Conservation (phyloP, 352 stramenopile species). For the Phytophthora crassamura region DNA sequence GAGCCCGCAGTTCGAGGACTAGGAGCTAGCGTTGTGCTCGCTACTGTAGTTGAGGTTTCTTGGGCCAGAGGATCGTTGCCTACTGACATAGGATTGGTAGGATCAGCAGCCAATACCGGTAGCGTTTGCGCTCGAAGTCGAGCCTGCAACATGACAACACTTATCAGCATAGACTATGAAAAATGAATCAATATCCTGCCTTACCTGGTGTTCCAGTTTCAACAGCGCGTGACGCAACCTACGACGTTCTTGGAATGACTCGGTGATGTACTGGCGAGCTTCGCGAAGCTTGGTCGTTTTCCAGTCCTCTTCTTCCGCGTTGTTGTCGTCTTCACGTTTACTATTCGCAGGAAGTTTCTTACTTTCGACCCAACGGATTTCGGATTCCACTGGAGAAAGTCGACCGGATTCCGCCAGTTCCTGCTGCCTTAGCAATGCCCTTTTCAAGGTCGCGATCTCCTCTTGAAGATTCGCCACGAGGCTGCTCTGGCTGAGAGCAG, state of each 20-base stretch:
- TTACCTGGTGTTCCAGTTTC: slow-evolving; percentile 80
- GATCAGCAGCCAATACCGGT: neutral
- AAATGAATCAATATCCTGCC: neutral
- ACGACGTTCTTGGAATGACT: slow-evolving; percentile 89
- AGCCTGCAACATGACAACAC: slow-evolving; percentile 12
- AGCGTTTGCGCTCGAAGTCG: slow-evolving; percentile 17
- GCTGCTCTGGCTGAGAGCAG: slow-evolving; percentile 83
- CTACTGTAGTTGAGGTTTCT: neutral
- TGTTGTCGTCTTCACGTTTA: slow-evolving; percentile 29
- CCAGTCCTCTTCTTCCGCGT: slow-evolving; percentile 29
- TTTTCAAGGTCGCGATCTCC: slow-evolving; percentile 88
- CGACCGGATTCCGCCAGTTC: slow-evolving; percentile 15
- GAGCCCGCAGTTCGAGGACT: neutral
- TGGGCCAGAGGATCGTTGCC: slow-evolving; percentile 2
- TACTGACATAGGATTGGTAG: neutral
- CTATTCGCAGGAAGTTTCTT: slow-evolving; percentile 6
- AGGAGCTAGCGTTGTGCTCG: neutral
- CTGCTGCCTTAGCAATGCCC: slow-evolving; percentile 49
- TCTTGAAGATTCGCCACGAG: slow-evolving; percentile 87
- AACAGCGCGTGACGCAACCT: slow-evolving; percentile 77
- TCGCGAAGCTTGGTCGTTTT: slow-evolving; percentile 41
- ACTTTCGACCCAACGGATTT: slow-evolving; percentile 25
- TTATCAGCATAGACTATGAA: slow-evolving; percentile 1
- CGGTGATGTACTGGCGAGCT: slow-evolving; percentile 73
- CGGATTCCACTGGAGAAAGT: neutral